Evolutionary conservation across 2,329 filamentous ascomycete genomes (phyloP).

Genomic region (Fusarium fujikuroi): DNA sequence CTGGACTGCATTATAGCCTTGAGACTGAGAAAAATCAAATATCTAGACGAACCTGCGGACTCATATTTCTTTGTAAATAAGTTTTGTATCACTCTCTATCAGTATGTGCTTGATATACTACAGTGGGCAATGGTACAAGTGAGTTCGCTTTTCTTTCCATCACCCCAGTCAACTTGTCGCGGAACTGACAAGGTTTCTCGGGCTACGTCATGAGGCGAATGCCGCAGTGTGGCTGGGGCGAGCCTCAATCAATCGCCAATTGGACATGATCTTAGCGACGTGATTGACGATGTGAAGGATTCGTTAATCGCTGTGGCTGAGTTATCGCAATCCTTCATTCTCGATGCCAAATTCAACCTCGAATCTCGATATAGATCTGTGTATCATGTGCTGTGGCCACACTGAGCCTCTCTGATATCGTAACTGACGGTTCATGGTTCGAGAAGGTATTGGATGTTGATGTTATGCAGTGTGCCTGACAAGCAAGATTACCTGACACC

Average conservation of each 20-base stretch:
- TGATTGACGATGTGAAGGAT: constrained; percentile 2
- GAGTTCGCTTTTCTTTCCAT: not conserved
- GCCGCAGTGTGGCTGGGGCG: constrained; percentile 20
- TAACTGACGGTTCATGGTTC: not conserved
- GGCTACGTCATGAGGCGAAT: constrained; percentile 37
- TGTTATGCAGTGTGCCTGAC: constrained; percentile 9
- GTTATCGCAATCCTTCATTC: constrained; percentile 3
- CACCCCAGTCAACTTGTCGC: not conserved
- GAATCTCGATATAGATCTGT: constrained; percentile 24
- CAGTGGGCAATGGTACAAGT: not conserved
- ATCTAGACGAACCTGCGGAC: too few species aligned
- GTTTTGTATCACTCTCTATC: not conserved
- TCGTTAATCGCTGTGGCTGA: constrained; percentile 32
- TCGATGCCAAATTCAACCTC: not conserved
- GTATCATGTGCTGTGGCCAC: not conserved
- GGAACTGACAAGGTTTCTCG: not conserved
- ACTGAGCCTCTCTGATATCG: constrained; percentile 21
- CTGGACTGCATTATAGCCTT: not conserved
- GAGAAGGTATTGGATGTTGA: not conserved
- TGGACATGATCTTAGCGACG: constrained; percentile 14
- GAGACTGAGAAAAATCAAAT: not conserved
- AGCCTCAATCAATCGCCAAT: constrained; percentile 17
- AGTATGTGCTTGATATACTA: not conserved
- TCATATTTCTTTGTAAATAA: not conserved
- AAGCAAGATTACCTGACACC: constrained; percentile 34